A percentile compares a stretch with the other conserved stretches of the same genome.
Evolutionary conservation across 1,284 basidiomycete species (phyloP).

Genomic region (Microbotryum intermedium): DNA sequence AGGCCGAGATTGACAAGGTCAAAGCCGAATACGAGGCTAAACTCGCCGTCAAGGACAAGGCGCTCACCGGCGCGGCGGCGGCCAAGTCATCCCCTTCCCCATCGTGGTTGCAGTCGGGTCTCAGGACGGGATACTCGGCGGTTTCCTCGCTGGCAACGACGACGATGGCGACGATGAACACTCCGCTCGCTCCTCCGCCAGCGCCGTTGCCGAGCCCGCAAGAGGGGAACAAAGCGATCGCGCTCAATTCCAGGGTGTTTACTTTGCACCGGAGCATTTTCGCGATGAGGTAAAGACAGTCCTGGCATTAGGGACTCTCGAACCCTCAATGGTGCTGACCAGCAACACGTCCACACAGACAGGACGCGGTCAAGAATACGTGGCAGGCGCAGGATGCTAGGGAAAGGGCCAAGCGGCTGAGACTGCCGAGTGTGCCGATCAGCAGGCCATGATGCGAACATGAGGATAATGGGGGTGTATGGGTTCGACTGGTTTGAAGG

Average conservation of each 20-base stretch:
- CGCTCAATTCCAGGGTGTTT: conserved; percentile 8
- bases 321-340: too few relatives aligned
- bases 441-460: too few relatives aligned
- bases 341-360: too few relatives aligned
- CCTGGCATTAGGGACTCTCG: too few relatives aligned
- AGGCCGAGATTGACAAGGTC: conserved; percentile 26
- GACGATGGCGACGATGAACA: background rate
- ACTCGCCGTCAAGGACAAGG: conserved; percentile 4
- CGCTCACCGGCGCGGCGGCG: background rate
- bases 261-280: conserved; percentile 18
- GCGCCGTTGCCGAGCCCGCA: conserved; percentile 1
- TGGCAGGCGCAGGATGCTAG: conserved; percentile 26
- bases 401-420: conserved; percentile 4
- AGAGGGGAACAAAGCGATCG: background rate
- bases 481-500: too few relatives aligned
- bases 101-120: background rate
- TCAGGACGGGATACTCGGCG: conserved; percentile 14
- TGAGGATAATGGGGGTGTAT: too few relatives aligned
- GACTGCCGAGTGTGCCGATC: conserved; percentile 21
- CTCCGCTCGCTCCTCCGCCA: conserved; percentile 11
- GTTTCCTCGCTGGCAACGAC: conserved; percentile 18
- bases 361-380: conserved; percentile 6
- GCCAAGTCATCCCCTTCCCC: conserved; percentile 3
- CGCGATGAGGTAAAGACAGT: conserved; percentile 5
- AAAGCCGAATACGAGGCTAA: conserved; percentile 26